phyloP scores from a whole-genome alignment of 1,139 yeast species.

The Torulaspora globosa region DNA sequence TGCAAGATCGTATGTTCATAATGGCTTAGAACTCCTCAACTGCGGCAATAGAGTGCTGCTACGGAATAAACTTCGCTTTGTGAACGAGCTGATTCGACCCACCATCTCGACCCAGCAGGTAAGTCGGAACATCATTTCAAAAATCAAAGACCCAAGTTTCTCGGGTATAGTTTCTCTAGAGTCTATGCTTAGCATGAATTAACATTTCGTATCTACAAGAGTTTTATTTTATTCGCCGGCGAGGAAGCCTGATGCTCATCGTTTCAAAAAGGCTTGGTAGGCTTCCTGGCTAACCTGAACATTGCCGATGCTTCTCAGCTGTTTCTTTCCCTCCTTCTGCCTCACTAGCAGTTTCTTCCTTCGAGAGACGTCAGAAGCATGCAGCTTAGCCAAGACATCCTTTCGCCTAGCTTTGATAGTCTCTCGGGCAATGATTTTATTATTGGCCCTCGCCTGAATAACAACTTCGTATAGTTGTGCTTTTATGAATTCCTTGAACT shows the following conservation, averaged over 20 bases:
- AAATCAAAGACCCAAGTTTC: slow-evolving; percentile 47
- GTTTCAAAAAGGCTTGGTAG: slow-evolving; percentile 60
- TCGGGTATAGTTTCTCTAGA: slow-evolving; percentile 59
- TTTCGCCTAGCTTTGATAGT: slow-evolving; percentile 90
- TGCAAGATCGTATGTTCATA: slow-evolving; percentile 38
- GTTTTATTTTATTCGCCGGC: background rate
- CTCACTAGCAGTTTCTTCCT: slow-evolving; percentile 81
- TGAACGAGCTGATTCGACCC: slow-evolving; percentile 57
- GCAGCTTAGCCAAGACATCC: slow-evolving; percentile 86
- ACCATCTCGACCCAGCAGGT: slow-evolving; percentile 67
- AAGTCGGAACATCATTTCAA: slow-evolving; percentile 54
- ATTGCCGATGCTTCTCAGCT: slow-evolving; percentile 73
- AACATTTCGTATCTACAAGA: slow-evolving; percentile 7
- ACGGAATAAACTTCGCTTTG: slow-evolving; percentile 31
- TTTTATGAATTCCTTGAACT: slow-evolving; percentile 72
- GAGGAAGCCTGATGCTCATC: slow-evolving; percentile 9
- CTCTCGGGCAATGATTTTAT: slow-evolving; percentile 81
- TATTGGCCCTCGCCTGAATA: slow-evolving; percentile 85
- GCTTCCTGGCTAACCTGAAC: slow-evolving; percentile 81
- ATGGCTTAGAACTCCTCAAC: slow-evolving; percentile 40
- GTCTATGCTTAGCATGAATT: slow-evolving; percentile 5
- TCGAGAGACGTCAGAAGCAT: slow-evolving; percentile 90
- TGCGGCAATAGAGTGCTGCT: slow-evolving; percentile 43
- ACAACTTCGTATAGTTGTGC: slow-evolving; percentile 89
- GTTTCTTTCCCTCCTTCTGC: slow-evolving; percentile 92